Evolutionary conservation across 768 basidiomycete species (phyloP).

Genomic region (Boletus rex-veris): DNA sequence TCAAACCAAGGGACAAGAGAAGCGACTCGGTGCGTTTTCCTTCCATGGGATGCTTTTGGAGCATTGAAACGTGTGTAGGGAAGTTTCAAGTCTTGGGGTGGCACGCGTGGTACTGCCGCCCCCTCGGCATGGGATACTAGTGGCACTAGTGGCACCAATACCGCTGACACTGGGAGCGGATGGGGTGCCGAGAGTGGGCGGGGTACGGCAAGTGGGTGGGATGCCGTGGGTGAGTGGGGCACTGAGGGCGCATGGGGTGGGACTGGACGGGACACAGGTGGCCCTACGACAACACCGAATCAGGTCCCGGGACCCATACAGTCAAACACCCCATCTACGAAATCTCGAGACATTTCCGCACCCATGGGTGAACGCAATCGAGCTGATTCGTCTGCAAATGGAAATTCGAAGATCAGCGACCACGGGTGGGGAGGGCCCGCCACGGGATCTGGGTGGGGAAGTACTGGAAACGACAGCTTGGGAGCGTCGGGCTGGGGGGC

Average conservation of each 20-base stretch:
- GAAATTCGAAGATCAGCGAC: neutral
- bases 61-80: conserved; percentile 2
- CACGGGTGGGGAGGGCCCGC: conserved; percentile 5
- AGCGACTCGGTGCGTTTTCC: conserved; percentile 16
- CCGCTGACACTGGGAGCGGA: neutral
- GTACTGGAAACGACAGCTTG: neutral
- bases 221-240: conserved; percentile 5
- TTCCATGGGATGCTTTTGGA: neutral
- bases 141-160: neutral
- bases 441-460: conserved; percentile 6
- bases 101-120: neutral
- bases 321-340: neutral
- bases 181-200: conserved; percentile 2
- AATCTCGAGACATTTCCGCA: neutral
- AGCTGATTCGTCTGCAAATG: neutral
- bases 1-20: conserved; percentile 11
- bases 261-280: conserved; percentile 6
- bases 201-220: neutral
- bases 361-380: neutral
- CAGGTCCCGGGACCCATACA: neutral
- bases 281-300: conserved; percentile 3
- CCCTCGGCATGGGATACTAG: neutral
- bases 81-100: conserved; percentile 6
- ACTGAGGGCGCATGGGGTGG: neutral
- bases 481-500: conserved; percentile 4